Percentiles rank a stretch among this genome's conserved stretches.
Conservation (phyloP, 352 stramenopile genomes). For the Aphanomyces stellatus region DNA sequence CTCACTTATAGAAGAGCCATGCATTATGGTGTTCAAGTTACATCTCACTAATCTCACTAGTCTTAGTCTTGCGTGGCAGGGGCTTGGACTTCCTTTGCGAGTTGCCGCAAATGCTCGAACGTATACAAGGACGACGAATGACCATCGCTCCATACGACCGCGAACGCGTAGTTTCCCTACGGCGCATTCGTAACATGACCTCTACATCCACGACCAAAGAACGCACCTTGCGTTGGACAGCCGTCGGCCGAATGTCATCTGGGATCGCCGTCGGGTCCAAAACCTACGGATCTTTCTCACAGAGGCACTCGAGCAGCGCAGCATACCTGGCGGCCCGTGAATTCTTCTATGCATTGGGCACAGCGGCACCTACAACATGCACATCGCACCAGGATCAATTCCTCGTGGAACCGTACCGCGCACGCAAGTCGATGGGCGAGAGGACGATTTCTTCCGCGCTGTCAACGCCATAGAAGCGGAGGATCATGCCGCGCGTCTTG, state of each 20-base stretch:
- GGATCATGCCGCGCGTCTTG: slow-evolving; percentile 64
- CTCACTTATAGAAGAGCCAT: too few relatives aligned
- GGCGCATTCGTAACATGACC: slow-evolving; percentile 1
- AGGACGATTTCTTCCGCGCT: slow-evolving; percentile 67
- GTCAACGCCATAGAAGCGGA: slow-evolving; percentile 61
- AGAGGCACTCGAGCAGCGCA: neutral
- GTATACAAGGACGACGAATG: slow-evolving; percentile 96
- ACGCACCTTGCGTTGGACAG: slow-evolving; percentile 71
- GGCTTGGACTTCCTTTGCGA: slow-evolving; percentile 25
- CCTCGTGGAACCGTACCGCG: slow-evolving; percentile 29
- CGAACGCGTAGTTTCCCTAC: slow-evolving; percentile 97
- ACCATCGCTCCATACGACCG: slow-evolving; percentile 96
- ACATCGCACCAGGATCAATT: neutral
- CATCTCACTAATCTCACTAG: too few relatives aligned
- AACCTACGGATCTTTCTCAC: slow-evolving; percentile 29
- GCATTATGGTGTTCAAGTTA: too few relatives aligned
- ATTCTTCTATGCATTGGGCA: slow-evolving; percentile 81
- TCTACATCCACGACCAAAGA: neutral
- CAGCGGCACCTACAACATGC: slow-evolving; percentile 51
- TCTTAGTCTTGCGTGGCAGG: too few relatives aligned
- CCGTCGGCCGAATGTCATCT: slow-evolving; percentile 71
- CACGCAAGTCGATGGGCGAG: slow-evolving; percentile 62
- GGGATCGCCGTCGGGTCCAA: slow-evolving; percentile 58
- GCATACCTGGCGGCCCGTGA: slow-evolving; percentile 67
- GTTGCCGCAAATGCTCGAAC: slow-evolving; percentile 76